Base-by-base conservation (phyloP, 768 basidiomycete genomes). In the Mycena rebaudengoi region DNA sequence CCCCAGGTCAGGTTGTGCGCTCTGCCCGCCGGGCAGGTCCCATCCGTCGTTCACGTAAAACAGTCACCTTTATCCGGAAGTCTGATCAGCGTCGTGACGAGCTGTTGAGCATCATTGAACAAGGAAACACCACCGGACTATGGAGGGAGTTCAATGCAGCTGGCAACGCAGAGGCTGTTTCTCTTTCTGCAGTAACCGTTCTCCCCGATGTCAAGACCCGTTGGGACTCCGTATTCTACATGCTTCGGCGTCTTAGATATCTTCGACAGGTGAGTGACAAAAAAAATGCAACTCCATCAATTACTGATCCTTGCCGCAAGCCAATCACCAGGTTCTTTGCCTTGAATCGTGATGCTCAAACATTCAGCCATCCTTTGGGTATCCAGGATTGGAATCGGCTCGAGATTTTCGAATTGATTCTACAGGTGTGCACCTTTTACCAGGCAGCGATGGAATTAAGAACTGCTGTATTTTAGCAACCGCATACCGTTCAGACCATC, bases 221-320 rank as follows among this genome's bases (percentile, higher is more conserved):
- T 10, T 56, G 54, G 43, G 54, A 56, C 43, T 57, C 55, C 7
- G 55, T 57, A 28, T 46, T 35, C 20, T 45, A 45, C 35, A 57
- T 57, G 55, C 44, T 46, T 4, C 55, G 55, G 12, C 43, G 44
- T 16, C 55, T 57, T 28, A 43, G 32, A 45, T 57, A 57, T 25
- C 33, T 57, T 11, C 43, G 29, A 23, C 30, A 45, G 55, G 55
- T 57, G 44, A 26, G 32, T 45, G 10, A 8, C n/a, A 23, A 20
- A n/a, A n/a, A 21, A 51, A 12, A 6, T 13, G 2, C 33, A 37
- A 18, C 12, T 46, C n/a, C 28, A 16, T 37, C 35, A 13, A 23
- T 23, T 35, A 16, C 44, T 35, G 16, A 45, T 20, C n/a, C n/a
- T 5, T 18, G 23, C 21, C 26, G n/a, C 2, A 25, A 57, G 55